Percentiles rank a stretch among this genome's conserved stretches.
These are phyloP conservation scores for Flaveria linearis DNA, from an alignment of 129 eudicot species.

Conservation along the genomic window DNA sequence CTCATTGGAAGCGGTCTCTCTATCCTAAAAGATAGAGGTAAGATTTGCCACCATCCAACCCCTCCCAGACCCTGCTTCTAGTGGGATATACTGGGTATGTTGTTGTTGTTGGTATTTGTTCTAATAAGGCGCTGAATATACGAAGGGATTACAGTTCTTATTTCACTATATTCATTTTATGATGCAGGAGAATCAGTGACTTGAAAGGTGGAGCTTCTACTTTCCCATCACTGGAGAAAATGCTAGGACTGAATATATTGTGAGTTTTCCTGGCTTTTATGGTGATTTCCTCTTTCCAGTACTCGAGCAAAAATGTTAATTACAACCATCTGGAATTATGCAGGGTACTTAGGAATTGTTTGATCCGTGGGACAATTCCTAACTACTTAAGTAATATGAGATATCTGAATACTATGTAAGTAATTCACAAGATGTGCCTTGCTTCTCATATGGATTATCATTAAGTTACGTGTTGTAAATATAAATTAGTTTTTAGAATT, in stretches of 20 bases:
- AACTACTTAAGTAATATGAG: constrained; percentile 47
- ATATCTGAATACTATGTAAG: constrained; percentile 23
- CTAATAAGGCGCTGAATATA: too few species aligned
- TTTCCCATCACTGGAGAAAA: constrained; percentile 51
- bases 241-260: constrained; percentile 55
- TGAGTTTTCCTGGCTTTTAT: constrained; percentile 33
- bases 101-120: too few species aligned
- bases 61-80: too few species aligned
- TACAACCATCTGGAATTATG: constrained; percentile 2
- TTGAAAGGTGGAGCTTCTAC: too few species aligned
- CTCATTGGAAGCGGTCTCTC: too few species aligned
- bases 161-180: neutral
- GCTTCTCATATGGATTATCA: neutral
- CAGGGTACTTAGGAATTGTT: constrained; percentile 69
- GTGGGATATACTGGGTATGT: too few species aligned
- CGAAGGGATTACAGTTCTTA: too few species aligned
- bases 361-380: constrained; percentile 61
- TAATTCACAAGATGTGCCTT: neutral
- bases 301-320: neutral
- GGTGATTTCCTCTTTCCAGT: neutral
- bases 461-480: neutral
- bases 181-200: constrained; percentile 75
- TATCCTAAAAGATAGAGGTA: too few species aligned
- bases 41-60: too few species aligned
- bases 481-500: neutral